Conservation (phyloP, 179 eudicot species). For the Spergularia azorica region DNA sequence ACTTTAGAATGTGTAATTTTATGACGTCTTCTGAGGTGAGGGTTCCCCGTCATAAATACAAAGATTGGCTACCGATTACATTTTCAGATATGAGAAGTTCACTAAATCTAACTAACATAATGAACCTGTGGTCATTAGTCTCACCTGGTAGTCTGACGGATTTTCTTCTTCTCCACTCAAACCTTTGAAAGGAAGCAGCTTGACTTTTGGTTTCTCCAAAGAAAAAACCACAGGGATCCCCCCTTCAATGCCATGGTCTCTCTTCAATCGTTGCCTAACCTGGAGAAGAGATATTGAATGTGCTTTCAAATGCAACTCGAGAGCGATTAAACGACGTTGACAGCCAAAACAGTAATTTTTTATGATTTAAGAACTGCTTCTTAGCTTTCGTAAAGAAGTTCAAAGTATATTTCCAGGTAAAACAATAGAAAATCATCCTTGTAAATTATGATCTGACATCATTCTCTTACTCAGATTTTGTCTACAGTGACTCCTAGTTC, state of each 20-base stretch:
- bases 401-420: background rate
- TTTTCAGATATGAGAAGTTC: background rate
- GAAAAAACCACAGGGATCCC: constrained; percentile 98
- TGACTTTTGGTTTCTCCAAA: constrained; percentile 94
- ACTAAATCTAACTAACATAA: background rate
- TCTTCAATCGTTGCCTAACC: constrained; percentile 88
- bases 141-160: constrained; percentile 95
- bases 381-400: background rate
- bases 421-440: background rate
- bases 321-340: background rate
- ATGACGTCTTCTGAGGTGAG: background rate
- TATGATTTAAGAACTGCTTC: background rate
- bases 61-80: background rate
- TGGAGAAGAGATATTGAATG: constrained; percentile 31
- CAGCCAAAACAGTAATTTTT: constrained; percentile 6
- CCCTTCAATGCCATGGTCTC: constrained; percentile 94
- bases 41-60: background rate
- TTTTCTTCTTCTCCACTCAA: constrained; percentile 88
- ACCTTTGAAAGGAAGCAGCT: constrained; percentile 94
- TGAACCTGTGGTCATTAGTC: constrained; percentile 16
- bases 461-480: background rate
- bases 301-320: constrained; percentile 9
- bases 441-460: background rate
- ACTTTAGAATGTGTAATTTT: background rate
- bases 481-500: background rate